These are phyloP conservation scores for Rhodotorula toruloides DNA, from an alignment of 768 basidiomycete species.

Conservation along the genomic window DNA sequence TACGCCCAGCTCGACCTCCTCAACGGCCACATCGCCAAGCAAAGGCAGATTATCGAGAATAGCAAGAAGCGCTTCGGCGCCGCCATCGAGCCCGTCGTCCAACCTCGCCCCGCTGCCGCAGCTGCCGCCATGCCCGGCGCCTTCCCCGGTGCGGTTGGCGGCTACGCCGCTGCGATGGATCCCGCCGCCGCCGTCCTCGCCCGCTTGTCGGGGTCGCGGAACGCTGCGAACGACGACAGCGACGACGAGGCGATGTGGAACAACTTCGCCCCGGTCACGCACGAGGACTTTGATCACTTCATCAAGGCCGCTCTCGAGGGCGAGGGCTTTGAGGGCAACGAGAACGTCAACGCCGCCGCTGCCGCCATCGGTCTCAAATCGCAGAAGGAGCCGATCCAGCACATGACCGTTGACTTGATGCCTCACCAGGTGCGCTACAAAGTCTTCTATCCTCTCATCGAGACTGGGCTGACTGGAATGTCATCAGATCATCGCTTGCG, in stretches of 20 bases:
- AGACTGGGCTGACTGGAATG: background rate
- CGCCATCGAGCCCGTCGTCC: no score
- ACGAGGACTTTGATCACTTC: constrained; percentile 11
- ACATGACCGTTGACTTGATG: constrained; percentile 61
- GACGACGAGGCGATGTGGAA: constrained; percentile 1
- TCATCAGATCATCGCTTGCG: constrained; percentile 58
- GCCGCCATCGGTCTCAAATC: constrained; percentile 54
- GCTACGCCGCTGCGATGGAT: no score
- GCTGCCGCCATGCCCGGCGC: background rate
- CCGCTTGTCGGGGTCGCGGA: no score
- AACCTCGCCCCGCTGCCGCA: no score
- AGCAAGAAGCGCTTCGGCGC: no score
- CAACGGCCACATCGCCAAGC: constrained; percentile 1
- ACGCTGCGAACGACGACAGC: background rate
- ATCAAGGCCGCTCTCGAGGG: constrained; percentile 16
- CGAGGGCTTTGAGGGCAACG: constrained; percentile 48
- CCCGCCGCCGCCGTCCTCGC: no score
- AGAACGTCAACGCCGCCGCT: constrained; percentile 58
- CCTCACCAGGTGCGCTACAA: constrained; percentile 44
- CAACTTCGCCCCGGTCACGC: background rate
- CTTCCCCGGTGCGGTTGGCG: background rate
- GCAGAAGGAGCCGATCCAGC: constrained; percentile 55
- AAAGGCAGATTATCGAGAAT: no score
- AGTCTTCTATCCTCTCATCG: background rate
- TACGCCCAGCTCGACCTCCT: background rate